Percentiles rank a stretch among this genome's conserved stretches.
Conservation (phyloP, 345 rosid species). For the Syzygium grande region DNA sequence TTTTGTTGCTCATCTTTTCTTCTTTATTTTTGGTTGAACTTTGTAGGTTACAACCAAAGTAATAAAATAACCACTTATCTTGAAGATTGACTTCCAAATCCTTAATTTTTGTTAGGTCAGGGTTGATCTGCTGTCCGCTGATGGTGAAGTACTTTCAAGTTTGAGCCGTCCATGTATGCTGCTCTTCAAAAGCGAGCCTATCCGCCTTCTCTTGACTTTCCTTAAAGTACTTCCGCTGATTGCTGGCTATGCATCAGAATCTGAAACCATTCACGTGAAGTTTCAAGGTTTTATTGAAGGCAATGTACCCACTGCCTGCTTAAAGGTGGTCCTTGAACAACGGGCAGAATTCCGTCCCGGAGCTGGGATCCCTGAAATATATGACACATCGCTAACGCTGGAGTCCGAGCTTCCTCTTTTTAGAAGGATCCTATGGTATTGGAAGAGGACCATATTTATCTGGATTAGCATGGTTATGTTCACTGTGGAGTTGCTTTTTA, state of each 20-base stretch:
- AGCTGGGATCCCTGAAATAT: slow-evolving; percentile 79
- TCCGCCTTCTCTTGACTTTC: slow-evolving; percentile 52
- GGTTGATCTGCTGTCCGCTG: slow-evolving; percentile 50
- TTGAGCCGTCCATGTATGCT: slow-evolving; percentile 67
- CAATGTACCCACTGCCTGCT: slow-evolving; percentile 53
- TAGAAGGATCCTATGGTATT: slow-evolving; percentile 57
- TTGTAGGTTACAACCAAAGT: not conserved
- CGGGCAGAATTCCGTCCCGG: slow-evolving; percentile 57
- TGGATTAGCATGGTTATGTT: slow-evolving; percentile 48
- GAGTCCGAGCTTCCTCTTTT: slow-evolving; percentile 51
- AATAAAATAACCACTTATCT: not conserved
- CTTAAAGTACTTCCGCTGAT: slow-evolving; percentile 62
- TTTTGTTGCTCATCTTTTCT: not conserved
- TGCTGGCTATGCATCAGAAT: slow-evolving; percentile 68
- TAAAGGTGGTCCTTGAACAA: slow-evolving; percentile 51
- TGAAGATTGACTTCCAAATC: not conserved
- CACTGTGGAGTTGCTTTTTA: slow-evolving; percentile 26
- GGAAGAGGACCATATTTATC: slow-evolving; percentile 63
- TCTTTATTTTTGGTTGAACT: not conserved
- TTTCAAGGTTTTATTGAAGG: slow-evolving; percentile 52
- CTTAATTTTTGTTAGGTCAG: slow-evolving; percentile 49
- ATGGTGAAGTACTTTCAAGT: slow-evolving; percentile 54
- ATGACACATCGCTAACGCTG: slow-evolving; percentile 50
- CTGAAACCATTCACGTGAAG: slow-evolving; percentile 58
- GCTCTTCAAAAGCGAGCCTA: slow-evolving; percentile 64